Percentiles rank a stretch among this genome's conserved stretches.
phyloP scores from a whole-genome alignment of 2,329 filamentous ascomycete species.

The Phialocephala subalpina region DNA sequence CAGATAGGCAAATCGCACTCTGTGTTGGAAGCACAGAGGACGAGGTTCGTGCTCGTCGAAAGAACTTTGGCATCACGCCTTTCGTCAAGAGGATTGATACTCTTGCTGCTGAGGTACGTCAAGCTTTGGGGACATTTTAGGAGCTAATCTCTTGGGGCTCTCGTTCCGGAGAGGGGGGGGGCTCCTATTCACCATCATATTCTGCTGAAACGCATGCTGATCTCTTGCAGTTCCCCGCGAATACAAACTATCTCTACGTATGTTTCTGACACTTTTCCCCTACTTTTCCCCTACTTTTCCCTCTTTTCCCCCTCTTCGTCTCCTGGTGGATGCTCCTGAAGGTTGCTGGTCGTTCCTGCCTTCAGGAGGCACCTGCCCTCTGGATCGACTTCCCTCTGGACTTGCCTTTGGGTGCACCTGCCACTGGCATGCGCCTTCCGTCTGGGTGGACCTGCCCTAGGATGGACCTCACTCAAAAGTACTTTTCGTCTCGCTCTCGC shows the following conservation, averaged over 20 bases:
- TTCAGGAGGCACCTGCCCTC: slow-evolving; percentile 51
- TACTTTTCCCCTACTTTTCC: background rate
- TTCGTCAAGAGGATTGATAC: slow-evolving; percentile 99
- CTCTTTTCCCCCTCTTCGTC: background rate
- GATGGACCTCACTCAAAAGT: too few relatives aligned
- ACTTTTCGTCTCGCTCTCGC: too few relatives aligned
- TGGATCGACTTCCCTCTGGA: background rate
- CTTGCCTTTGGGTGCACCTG: background rate
- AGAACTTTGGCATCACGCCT: slow-evolving; percentile 87
- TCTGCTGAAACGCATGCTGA: background rate
- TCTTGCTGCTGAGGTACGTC: slow-evolving; percentile 76
- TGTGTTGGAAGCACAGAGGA: slow-evolving; percentile 89
- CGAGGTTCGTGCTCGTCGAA: slow-evolving; percentile 84
- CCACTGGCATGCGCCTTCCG: background rate
- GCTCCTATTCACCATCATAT: background rate
- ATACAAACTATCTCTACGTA: slow-evolving; percentile 81
- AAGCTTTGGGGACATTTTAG: background rate
- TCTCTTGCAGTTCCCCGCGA: slow-evolving; percentile 74
- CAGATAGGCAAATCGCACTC: slow-evolving; percentile 90
- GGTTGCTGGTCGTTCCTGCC: too few relatives aligned
- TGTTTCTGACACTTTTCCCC: too few relatives aligned
- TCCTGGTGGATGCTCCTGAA: background rate
- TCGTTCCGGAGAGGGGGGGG: background rate
- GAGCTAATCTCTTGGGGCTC: too few relatives aligned
- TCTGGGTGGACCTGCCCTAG: too few relatives aligned